Evolutionary conservation across 2,329 filamentous ascomycete species (phyloP), one percentile per base, ranked within the genome.

Genomic region (Nothopassalora personata): DNA sequence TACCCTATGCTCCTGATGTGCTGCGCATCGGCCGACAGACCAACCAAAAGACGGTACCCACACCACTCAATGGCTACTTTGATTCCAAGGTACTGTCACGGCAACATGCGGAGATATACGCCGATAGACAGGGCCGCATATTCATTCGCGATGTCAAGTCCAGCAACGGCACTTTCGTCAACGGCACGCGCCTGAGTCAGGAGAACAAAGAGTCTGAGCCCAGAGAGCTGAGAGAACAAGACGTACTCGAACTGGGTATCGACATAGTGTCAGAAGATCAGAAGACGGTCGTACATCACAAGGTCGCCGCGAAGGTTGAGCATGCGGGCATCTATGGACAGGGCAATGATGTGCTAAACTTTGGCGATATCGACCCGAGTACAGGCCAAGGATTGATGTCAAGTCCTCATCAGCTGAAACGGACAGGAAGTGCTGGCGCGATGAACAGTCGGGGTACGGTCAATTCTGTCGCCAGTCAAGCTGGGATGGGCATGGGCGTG

Each of bases 181-280:
- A 99, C 70, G 91, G 91, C 19, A 85, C 88, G 56, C 86, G 94
- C 31, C 75, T 99, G 60, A 97, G 94, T 1, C 90, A 86, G 56
- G 94, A 99, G 73, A 99, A 97, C 70, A 86, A 92, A 67, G 94
- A 99, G 75, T 97, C 93, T 0, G 94, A 97, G 62, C 92, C 94
- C 0, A 91, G 97, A 72, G 93, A 97, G 72, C 79, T 99, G 34
- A 88, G 92, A 69, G 91, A 93, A 60, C 87, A 91, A 65, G 94
- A 99, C 71, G 90, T 94, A 63, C 79, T 99, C 55, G 94, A 99
- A 72, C 82, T 99, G 36, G 94, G 94, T 57, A 99, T 99, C 68
- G 94, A 99, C 72, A 99, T 99, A 70, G 93, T 99, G 54, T 96
- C 91, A 74, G 94, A 99, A 74, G 94, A 99, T 72, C 93, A 97